Conservation (phyloP, 2,329 filamentous ascomycete genomes). For the Zelopaecilomyces penicillatus region DNA sequence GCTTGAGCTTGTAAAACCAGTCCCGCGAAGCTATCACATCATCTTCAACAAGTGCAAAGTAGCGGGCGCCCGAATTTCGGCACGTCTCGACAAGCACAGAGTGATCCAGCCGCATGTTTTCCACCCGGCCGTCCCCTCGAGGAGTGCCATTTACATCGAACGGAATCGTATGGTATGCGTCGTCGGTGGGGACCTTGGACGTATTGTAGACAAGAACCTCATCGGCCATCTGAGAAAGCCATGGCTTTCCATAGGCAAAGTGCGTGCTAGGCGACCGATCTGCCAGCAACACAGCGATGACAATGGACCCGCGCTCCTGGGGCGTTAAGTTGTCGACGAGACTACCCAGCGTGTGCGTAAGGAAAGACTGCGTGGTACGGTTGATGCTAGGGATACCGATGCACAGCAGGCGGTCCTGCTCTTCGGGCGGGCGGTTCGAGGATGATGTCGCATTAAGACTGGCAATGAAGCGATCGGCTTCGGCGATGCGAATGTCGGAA, state of each 20-base stretch:
- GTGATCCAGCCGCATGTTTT: slow-evolving; percentile 27
- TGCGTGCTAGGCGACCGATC: slow-evolving; percentile 23
- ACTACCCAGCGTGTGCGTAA: slow-evolving; percentile 21
- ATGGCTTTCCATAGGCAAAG: slow-evolving; percentile 22
- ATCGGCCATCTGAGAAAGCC: slow-evolving; percentile 24
- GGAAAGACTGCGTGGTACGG: slow-evolving; percentile 20
- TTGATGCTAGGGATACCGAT: slow-evolving; percentile 28
- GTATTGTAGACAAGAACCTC: slow-evolving; percentile 23
- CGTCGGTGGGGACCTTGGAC: not conserved
- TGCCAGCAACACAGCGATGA: slow-evolving; percentile 27
- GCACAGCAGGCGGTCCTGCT: slow-evolving; percentile 16
- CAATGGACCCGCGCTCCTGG: slow-evolving; percentile 22
- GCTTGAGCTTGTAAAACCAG: slow-evolving; percentile 23
- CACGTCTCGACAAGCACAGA: slow-evolving; percentile 26
- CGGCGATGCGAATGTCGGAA: slow-evolving; percentile 16
- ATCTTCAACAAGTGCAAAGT: slow-evolving; percentile 30
- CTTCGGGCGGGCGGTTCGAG: not conserved
- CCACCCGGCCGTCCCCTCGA: slow-evolving; percentile 20
- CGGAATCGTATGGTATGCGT: slow-evolving; percentile 12
- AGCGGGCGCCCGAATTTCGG: slow-evolving; percentile 18
- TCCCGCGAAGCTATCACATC: slow-evolving; percentile 26
- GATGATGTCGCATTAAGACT: not conserved
- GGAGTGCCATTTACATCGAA: slow-evolving; percentile 14
- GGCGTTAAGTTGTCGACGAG: slow-evolving; percentile 23
- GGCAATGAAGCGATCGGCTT: slow-evolving; percentile 19